phyloP scores from a whole-genome alignment of 2,329 filamentous ascomycete species.

The Diaporthe citriasiana region DNA sequence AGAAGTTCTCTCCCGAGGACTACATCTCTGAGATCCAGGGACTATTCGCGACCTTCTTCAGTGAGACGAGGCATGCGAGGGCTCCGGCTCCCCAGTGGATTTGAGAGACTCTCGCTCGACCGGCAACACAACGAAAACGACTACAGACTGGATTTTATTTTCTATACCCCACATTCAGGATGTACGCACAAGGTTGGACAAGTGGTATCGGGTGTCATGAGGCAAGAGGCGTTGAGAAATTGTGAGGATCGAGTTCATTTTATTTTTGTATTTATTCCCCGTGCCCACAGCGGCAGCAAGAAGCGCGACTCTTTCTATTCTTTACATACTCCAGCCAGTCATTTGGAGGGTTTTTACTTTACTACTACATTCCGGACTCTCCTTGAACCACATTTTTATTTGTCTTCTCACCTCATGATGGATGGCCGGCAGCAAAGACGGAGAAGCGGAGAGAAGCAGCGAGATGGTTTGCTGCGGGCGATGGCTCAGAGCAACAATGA shows the following conservation, averaged over 20 bases:
- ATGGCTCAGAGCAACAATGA: background rate
- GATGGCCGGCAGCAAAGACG: conserved; percentile 12
- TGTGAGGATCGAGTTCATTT: conserved; percentile 12
- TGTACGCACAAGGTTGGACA: conserved; percentile 32
- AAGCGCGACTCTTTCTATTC: conserved; percentile 37
- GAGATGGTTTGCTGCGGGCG: background rate
- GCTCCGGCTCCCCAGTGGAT: conserved; percentile 64
- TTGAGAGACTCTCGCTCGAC: conserved; percentile 47
- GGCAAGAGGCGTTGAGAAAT: conserved; percentile 30
- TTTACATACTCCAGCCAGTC: conserved; percentile 39
- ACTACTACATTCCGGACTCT: conserved; percentile 28
- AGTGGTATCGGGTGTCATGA: conserved; percentile 23
- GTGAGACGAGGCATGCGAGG: conserved; percentile 50
- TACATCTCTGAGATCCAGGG: conserved; percentile 86
- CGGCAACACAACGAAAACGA: background rate
- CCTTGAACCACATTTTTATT: conserved; percentile 29
- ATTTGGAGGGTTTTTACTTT: conserved; percentile 29
- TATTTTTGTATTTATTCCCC: conserved; percentile 38
- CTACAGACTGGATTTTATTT: conserved; percentile 24
- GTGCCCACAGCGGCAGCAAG: conserved; percentile 40
- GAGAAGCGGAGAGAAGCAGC: background rate
- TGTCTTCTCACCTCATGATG: conserved; percentile 29
- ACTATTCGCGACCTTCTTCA: conserved; percentile 74
- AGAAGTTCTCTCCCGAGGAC: conserved; percentile 82
- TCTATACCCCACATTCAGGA: conserved; percentile 37